Evolutionary conservation across 1,284 basidiomycete species (phyloP).

Genomic region (Trichosporon faecale): DNA sequence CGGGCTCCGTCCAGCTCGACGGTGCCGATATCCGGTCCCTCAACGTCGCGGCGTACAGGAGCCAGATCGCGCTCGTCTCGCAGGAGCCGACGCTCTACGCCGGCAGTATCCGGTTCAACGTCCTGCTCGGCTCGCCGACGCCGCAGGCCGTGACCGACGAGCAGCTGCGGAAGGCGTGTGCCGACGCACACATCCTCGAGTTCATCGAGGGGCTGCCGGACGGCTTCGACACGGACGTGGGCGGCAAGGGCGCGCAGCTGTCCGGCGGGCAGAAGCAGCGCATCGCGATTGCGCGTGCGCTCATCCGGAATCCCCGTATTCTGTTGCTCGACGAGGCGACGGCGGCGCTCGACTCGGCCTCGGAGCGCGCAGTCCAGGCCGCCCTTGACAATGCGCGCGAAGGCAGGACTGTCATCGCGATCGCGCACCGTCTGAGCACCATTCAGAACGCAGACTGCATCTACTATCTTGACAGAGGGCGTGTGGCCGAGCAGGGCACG

Average conservation of each 20-base stretch:
- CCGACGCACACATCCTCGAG: constrained; percentile 78
- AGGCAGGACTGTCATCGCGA: constrained; percentile 88
- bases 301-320: constrained; percentile 89
- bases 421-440: constrained; percentile 68
- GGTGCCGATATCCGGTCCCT: constrained; percentile 72
- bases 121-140: constrained; percentile 79
- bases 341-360: constrained; percentile 85
- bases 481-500: constrained; percentile 79
- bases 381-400: constrained; percentile 87
- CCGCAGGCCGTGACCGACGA: constrained; percentile 80
- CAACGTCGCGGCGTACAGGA: constrained; percentile 78
- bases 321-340: constrained; percentile 88
- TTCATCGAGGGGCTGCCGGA: constrained; percentile 83
- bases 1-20: constrained; percentile 61
- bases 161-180: constrained; percentile 77
- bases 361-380: constrained; percentile 91
- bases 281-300: constrained; percentile 91
- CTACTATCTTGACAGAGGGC: constrained; percentile 86
- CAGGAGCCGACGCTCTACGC: constrained; percentile 92
- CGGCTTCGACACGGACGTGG: constrained; percentile 87
- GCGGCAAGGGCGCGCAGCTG: constrained; percentile 88
- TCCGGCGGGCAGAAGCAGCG: constrained; percentile 72
- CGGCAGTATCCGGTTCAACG: constrained; percentile 81
- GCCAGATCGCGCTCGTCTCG: constrained; percentile 81
- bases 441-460: constrained; percentile 93